phyloP scores from a whole-genome alignment of 2,329 filamentous ascomycete species.

The Aspergillus quadricinctus region DNA sequence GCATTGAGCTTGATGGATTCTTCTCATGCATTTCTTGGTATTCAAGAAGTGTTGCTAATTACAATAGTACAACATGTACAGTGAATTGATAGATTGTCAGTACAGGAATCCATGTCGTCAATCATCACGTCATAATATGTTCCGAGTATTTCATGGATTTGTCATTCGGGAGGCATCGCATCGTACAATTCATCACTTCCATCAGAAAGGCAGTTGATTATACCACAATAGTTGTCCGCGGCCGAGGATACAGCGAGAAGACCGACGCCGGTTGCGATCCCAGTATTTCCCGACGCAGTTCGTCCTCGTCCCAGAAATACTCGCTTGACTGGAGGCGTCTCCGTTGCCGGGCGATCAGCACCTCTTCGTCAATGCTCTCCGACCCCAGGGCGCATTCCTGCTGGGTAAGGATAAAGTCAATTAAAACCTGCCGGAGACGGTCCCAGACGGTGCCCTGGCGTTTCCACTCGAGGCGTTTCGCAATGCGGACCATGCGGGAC shows the following conservation, averaged over 20 bases:
- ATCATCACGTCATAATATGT: background rate
- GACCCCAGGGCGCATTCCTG: slow-evolving; percentile 27
- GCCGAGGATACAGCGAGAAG: slow-evolving; percentile 4
- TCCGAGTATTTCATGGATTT: background rate
- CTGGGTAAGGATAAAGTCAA: slow-evolving; percentile 24
- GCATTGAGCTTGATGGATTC: background rate
- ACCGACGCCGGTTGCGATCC: slow-evolving; percentile 3
- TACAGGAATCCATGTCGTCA: background rate
- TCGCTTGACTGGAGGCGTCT: slow-evolving; percentile 8
- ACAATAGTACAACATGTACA: background rate
- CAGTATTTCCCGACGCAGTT: slow-evolving; percentile 24
- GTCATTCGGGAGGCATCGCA: background rate
- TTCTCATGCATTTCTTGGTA: background rate
- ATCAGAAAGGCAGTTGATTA: slow-evolving; percentile 2
- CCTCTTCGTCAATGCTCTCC: slow-evolving; percentile 15
- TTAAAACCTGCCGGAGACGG: slow-evolving; percentile 20
- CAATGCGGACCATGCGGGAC: slow-evolving; percentile 28
- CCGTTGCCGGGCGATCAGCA: slow-evolving; percentile 20
- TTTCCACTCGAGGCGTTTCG: slow-evolving; percentile 29
- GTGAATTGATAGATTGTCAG: background rate
- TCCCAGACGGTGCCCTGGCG: slow-evolving; percentile 25
- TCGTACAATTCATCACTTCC: too few species aligned
- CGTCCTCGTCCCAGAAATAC: slow-evolving; percentile 26
- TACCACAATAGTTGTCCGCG: slow-evolving; percentile 9
- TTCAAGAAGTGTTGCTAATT: too few species aligned